Conservation (phyloP, 2,329 filamentous ascomycete genomes). For the Fusarium camptoceras region DNA sequence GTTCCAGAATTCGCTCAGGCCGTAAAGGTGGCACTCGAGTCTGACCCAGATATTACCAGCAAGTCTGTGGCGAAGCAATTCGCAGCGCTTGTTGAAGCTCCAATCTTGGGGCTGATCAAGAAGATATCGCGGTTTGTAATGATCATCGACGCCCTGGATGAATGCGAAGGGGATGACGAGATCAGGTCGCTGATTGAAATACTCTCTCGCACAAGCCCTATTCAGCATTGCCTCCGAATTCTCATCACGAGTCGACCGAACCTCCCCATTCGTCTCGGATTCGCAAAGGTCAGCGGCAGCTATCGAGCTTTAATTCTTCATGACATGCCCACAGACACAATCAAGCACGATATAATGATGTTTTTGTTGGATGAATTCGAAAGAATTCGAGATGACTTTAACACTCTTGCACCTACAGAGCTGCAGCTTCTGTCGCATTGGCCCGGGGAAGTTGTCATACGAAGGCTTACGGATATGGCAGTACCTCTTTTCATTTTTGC, state of each 20-base stretch:
- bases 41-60: background rate
- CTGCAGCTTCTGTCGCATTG: background rate
- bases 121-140: background rate
- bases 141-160: background rate
- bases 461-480: accelerated
- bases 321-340: slow-evolving; percentile 45
- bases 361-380: background rate
- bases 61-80: background rate
- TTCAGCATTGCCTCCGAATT: slow-evolving; percentile 27
- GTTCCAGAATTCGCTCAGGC: accelerated
- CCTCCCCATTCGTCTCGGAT: slow-evolving; percentile 52
- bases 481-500: background rate
- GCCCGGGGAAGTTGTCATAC: background rate
- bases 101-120: accelerated
- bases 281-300: slow-evolving; percentile 43
- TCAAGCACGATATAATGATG: slow-evolving; percentile 53
- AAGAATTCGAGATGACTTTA: background rate
- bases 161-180: background rate
- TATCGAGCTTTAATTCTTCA: slow-evolving; percentile 51
- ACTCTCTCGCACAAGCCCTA: background rate
- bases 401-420: background rate
- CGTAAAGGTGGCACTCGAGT: accelerated
- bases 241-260: slow-evolving; percentile 60
- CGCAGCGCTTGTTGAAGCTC: accelerated
- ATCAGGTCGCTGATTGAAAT: background rate